These are phyloP conservation scores for Cytospora leucostoma DNA, from an alignment of 2,329 filamentous ascomycete genomes.

Conservation along the genomic window DNA sequence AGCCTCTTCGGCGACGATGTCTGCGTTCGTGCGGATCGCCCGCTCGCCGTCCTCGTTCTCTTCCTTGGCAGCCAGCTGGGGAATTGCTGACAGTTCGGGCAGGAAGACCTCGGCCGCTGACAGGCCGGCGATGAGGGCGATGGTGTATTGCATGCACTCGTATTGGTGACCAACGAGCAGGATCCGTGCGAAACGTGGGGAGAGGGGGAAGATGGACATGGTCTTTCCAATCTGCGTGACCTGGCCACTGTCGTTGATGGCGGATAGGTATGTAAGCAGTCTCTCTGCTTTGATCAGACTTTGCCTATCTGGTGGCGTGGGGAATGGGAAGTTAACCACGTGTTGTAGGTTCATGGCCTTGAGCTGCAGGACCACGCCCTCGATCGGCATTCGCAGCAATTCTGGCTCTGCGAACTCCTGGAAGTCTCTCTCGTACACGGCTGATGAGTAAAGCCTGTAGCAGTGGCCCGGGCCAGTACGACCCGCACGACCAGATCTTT, in stretches of 20 bases:
- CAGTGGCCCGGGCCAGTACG: conserved; percentile 95
- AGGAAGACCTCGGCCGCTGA: conserved; percentile 89
- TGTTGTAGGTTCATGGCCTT: conserved; percentile 93
- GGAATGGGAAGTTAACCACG: conserved; percentile 93
- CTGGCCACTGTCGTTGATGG: conserved; percentile 69
- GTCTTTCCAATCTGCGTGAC: conserved; percentile 79
- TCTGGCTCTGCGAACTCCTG: conserved; percentile 84
- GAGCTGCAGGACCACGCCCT: conserved; percentile 88
- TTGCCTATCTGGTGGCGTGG: conserved; percentile 78
- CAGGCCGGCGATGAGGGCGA: conserved; percentile 84
- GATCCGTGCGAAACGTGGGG: conserved; percentile 88
- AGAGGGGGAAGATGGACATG: conserved; percentile 86
- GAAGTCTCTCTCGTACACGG: conserved; percentile 90
- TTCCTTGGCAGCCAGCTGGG: conserved; percentile 51
- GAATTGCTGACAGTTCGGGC: conserved; percentile 74
- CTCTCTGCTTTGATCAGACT: conserved; percentile 83
- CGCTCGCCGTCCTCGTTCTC: conserved; percentile 46
- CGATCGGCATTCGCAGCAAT: conserved; percentile 86
- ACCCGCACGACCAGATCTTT: conserved; percentile 89
- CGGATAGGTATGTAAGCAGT: conserved; percentile 81
- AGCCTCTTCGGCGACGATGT: conserved; percentile 70
- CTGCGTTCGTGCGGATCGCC: conserved; percentile 62
- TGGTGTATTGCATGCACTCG: conserved; percentile 79
- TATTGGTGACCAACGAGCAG: conserved; percentile 84
- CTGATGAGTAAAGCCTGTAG: conserved; percentile 91